A percentile compares a stretch with the other conserved stretches of the same genome.
phyloP scores from a whole-genome alignment of 805 yeast species.

The Ogataea ganodermae region DNA sequence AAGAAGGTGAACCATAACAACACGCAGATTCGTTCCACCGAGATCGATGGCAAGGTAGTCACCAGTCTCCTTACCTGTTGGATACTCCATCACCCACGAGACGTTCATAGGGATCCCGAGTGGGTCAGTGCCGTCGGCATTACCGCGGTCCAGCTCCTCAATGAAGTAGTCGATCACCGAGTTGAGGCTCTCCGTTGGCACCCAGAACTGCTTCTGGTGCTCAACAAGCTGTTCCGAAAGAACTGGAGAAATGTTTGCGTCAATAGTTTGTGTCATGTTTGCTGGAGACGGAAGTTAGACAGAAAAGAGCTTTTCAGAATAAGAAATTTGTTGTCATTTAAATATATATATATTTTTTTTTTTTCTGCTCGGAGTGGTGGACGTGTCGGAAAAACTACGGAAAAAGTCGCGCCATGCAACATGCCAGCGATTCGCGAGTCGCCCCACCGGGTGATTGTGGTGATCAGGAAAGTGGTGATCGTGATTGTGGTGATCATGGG shows the following conservation, averaged over 20 bases:
- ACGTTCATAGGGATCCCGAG: conserved; percentile 61
- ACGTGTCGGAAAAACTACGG: conserved; percentile 6
- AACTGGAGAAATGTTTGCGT: conserved; percentile 13
- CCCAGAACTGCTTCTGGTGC: conserved; percentile 44
- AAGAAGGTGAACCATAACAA: conserved; percentile 50
- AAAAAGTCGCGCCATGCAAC: conserved; percentile 1
- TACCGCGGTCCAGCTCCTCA: conserved; percentile 54
- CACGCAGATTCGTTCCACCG: conserved; percentile 65
- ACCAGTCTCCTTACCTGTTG: conserved; percentile 59
- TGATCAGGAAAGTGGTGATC: neutral
- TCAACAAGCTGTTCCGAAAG: conserved; percentile 39
- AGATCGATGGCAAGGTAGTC: conserved; percentile 61
- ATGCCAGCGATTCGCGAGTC: neutral
- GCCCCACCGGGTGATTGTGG: neutral
- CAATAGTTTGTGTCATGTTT: conserved; percentile 2
- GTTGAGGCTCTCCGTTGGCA: conserved; percentile 43
- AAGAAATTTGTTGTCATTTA: conserved; percentile 1
- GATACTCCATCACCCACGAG: conserved; percentile 61
- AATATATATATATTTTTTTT: neutral
- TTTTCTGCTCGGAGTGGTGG: conserved; percentile 1
- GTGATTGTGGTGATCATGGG: neutral
- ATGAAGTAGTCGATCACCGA: conserved; percentile 51
- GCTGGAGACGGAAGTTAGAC: neutral
- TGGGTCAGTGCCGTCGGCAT: conserved; percentile 47
- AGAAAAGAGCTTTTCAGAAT: neutral